Conservation (phyloP, 306 rosid genomes). For the Glycine soja region DNA sequence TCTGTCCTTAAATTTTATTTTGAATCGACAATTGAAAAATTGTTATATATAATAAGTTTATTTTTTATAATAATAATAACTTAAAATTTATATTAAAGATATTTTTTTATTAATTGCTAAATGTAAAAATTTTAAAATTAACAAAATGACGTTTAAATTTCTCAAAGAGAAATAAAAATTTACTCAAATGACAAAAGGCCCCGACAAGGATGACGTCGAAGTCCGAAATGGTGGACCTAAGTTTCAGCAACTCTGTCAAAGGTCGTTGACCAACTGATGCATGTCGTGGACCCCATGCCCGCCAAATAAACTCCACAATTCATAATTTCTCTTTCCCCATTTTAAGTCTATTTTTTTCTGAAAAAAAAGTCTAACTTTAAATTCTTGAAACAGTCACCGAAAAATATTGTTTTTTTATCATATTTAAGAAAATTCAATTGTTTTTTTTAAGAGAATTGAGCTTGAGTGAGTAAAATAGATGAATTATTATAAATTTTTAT, state of each 20-base stretch:
- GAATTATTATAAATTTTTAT: background rate
- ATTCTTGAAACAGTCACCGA: background rate
- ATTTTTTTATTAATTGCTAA: too few relatives aligned
- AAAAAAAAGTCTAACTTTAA: background rate
- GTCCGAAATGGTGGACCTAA: conserved; percentile 49
- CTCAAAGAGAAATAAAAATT: too few relatives aligned
- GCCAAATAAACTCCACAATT: background rate
- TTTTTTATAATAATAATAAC: too few relatives aligned
- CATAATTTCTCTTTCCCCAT: background rate
- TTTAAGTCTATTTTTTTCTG: background rate
- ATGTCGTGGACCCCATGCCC: conserved; percentile 29
- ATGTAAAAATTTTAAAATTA: too few relatives aligned
- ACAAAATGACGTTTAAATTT: background rate
- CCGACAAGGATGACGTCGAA: conserved; percentile 56
- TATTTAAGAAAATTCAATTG: background rate
- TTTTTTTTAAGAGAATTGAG: background rate
- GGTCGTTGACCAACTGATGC: conserved; percentile 68
- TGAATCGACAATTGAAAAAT: too few relatives aligned
- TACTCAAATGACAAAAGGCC: background rate
- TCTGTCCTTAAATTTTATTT: too few relatives aligned
- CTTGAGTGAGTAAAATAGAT: background rate
- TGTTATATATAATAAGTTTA: too few relatives aligned
- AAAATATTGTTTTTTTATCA: too few relatives aligned
- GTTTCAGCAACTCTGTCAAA: conserved; percentile 57
- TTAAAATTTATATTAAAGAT: too few relatives aligned